A percentile compares a stretch with the other conserved stretches of the same genome.
phyloP scores from a whole-genome alignment of 1,139 yeast genomes.

The Protomyces pachydermus region DNA sequence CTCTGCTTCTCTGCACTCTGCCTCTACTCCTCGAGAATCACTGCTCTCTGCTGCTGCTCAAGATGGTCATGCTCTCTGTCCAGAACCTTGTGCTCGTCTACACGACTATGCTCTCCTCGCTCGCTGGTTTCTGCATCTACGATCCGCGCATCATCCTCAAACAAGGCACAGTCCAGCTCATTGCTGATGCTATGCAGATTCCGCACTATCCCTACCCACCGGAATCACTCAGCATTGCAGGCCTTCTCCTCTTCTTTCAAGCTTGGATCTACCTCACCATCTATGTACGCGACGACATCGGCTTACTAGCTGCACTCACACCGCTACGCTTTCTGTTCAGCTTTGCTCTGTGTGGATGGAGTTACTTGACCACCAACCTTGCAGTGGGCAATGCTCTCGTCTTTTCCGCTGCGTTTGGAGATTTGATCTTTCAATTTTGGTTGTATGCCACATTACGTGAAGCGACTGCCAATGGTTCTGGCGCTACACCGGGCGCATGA shows the following conservation, averaged over 20 bases:
- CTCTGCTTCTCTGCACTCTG: no score
- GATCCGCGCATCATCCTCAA: conserved; percentile 10
- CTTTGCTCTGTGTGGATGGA: conserved; percentile 17
- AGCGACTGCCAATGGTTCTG: background rate
- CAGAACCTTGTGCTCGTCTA: conserved; percentile 11
- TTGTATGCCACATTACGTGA: background rate
- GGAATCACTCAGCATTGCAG: conserved; percentile 5
- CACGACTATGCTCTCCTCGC: conserved; percentile 12
- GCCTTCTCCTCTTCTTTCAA: conserved; percentile 10
- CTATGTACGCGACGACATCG: conserved; percentile 15
- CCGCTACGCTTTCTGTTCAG: conserved; percentile 13
- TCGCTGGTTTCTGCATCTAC: conserved; percentile 14
- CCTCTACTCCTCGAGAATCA: no score
- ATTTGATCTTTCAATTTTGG: conserved; percentile 11
- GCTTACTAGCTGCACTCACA: conserved; percentile 8
- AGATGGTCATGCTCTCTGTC: conserved; percentile 16
- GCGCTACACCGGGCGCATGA: background rate
- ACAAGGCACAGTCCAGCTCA: conserved; percentile 15
- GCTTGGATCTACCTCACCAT: conserved; percentile 11
- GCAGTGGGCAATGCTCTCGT: conserved; percentile 18
- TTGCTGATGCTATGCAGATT: conserved; percentile 13
- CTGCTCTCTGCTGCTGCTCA: background rate
- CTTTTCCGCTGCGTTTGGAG: conserved; percentile 16
- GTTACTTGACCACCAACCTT: background rate
- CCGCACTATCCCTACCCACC: conserved; percentile 23